A percentile compares a stretch with the other conserved stretches of the same genome.
These are phyloP conservation scores for Trichomonas vaginalis DNA, from an alignment of 208 protist genomes.

Conservation along the genomic window DNA sequence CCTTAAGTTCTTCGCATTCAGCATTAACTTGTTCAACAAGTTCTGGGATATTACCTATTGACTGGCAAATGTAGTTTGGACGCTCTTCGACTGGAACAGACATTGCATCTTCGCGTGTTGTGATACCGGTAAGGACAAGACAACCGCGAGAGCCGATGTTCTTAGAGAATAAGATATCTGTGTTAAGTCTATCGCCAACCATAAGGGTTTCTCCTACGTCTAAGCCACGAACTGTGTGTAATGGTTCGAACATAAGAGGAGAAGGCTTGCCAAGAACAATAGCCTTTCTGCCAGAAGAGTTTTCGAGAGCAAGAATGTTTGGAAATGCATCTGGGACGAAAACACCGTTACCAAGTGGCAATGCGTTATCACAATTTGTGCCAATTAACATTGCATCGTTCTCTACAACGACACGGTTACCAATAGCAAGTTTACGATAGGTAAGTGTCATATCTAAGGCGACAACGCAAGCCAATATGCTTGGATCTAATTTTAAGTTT, in stretches of 20 bases:
- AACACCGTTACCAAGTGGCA: background rate
- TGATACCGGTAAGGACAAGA: background rate
- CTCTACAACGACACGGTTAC: background rate
- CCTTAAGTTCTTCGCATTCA: background rate
- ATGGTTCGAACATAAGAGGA: background rate
- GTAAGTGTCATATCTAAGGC: background rate
- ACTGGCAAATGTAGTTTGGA: background rate
- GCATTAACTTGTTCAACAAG: background rate
- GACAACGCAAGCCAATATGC: background rate
- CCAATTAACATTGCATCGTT: constrained; percentile 9
- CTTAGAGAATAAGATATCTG: constrained; percentile 1
- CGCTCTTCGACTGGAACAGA: background rate
- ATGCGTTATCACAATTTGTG: constrained; percentile 12
- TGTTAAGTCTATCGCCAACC: constrained; percentile 11
- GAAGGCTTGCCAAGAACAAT: background rate
- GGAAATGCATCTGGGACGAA: background rate
- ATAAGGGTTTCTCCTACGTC: background rate
- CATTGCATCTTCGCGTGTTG: background rate
- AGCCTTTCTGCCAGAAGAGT: background rate
- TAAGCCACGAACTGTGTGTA: background rate
- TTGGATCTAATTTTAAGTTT: background rate
- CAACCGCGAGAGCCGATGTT: background rate
- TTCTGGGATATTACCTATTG: background rate
- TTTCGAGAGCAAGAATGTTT: background rate
- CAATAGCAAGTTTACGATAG: background rate